Base-by-base conservation (phyloP, 352 stramenopile genomes). In the Peronospora belbahrii region DNA sequence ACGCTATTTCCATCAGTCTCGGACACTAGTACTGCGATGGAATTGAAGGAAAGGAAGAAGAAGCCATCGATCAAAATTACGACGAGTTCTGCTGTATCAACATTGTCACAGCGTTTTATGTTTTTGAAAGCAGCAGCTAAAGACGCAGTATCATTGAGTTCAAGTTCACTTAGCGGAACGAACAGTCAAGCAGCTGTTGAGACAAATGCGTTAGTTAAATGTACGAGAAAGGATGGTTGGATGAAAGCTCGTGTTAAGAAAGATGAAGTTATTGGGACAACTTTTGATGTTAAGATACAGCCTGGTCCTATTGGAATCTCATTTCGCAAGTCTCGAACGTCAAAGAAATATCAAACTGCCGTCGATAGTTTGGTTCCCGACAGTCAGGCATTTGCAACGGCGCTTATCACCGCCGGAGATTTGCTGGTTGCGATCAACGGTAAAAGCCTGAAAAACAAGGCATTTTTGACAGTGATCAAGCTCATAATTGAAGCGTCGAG, bases 351-450 rank as follows among this genome's bases (percentile, higher is more conserved):
- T 31, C 65, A 82, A 39, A 76, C 78, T 3, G 64, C 88, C 0
- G 81, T 94, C 4, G 83, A 94, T 45, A 91, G 74, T 23, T 67
- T 94, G 15, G 75, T 92, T 18, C 74, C 80, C 0, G 75, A 84
- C 8, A 89, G 80, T 32, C 80, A 92, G 59, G 83, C 83, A 3
- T 81, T 70, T 0, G 74, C 74, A 18, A 87, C 65, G 20, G 61
- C 74, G 15, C 56, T 88, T 37, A 73, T 94, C 18, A 56, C 77
- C 6, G 60, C 63, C 0, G 80, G 76, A n/a, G 80, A 94, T 47
- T 34, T 94, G 22, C 56, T 94, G 0, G 63, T 88, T 11, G 62
- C 75, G 0, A 72, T 94, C 28, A 91, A 91, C 43, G 83, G 63
- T 4, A 55, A 85, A 17, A 82, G 70, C 44, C 56, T 92, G 39